Evolutionary conservation across 306 rosid genomes (phyloP), one percentile per base, ranked within the genome.

Genomic region (Crotalaria pallida): DNA sequence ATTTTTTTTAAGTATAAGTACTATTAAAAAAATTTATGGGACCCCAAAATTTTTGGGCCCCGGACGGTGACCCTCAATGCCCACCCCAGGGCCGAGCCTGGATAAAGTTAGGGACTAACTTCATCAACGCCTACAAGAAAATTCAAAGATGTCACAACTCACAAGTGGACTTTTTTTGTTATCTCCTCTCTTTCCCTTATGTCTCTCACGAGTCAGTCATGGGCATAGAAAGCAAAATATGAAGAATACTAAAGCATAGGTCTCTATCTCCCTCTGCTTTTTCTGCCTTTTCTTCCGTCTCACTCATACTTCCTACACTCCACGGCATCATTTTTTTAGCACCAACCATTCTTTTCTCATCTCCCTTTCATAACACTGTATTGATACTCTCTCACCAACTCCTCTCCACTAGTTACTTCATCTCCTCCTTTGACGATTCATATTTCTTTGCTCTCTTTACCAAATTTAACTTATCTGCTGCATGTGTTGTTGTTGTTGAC

Each of bases 261-360:
- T 75, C 87, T 67, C 79, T 60, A 22, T 78, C 78, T 26, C 33
- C 10, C 38, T 65, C 78, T 24, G 10, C 55, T 55, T 74, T 62
- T 63, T 40, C 44, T 72, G 59, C 49, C 81, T 80, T 87, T 82
- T 75, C 90, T 83, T 87, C 48, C 56, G 59, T 45, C 67, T 43
- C 57, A 80, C 89, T 88, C 92, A 80, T 79, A 71, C 81, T 41
- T 10, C 60, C 90, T 82, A 6, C 16, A 74, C 71, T 33, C 65
- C 36, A 65, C 80, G 67, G 74, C 88, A 84, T 80, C 82, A 74
- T 77, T 75, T 77, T 75, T 74, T 77, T 74, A 29, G 36, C 84
- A 83, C 77, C 78, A 67, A 40, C 21, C 3, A 2, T 48, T 61
- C 45, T 51, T 45, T 45, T 52, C 63, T 53, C 16, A 51, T 73